Percentiles rank a stretch among this genome's conserved stretches.
Conservation (phyloP, 2,329 filamentous ascomycete species). For the Alternaria postmessia region DNA sequence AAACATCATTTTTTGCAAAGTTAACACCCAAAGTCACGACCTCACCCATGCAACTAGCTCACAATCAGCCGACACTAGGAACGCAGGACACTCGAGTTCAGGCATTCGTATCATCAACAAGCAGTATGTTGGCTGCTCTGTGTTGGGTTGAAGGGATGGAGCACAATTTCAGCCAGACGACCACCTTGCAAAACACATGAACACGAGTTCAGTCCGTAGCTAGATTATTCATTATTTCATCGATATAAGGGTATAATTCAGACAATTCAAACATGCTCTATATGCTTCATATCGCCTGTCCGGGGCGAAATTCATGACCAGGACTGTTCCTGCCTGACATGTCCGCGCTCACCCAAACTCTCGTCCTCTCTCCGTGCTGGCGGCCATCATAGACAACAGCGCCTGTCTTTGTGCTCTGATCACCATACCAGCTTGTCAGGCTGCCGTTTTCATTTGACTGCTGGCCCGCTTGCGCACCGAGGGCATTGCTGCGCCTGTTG, state of each 20-base stretch:
- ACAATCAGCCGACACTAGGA: background rate
- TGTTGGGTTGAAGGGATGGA: background rate
- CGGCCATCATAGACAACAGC: background rate
- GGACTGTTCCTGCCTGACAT: background rate
- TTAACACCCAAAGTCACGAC: background rate
- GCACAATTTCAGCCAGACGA: background rate
- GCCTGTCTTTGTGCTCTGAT: background rate
- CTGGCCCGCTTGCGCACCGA: background rate
- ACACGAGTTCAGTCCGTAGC: background rate
- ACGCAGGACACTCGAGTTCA: fast-evolving
- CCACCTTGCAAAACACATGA: background rate
- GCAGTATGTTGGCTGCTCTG: background rate
- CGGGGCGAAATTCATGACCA: background rate
- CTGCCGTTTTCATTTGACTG: background rate
- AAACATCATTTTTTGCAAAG: background rate
- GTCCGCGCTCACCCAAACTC: background rate
- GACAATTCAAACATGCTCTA: background rate
- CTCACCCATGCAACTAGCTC: background rate
- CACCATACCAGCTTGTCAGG: background rate
- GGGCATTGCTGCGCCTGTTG: background rate
- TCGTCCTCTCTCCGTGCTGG: background rate
- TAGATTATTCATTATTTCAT: background rate
- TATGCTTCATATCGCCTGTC: background rate
- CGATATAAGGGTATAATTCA: background rate
- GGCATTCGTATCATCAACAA: background rate